Evolutionary conservation across 2,329 filamentous ascomycete genomes (phyloP).

Genomic region (Cladosporium sp.): DNA sequence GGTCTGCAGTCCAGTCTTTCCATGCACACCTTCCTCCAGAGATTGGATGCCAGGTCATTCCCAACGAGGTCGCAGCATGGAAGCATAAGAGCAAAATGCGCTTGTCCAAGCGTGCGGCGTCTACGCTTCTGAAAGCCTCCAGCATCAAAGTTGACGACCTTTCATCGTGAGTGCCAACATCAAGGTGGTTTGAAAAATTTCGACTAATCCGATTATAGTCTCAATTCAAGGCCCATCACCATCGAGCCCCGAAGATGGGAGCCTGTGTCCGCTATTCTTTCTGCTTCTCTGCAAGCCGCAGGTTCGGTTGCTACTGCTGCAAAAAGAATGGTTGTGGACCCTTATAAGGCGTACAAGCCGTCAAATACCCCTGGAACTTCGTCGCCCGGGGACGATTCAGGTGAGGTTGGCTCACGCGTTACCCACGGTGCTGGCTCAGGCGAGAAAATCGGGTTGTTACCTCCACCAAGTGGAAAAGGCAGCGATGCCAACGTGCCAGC

Average conservation of each 20-base stretch:
- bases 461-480: too few species aligned
- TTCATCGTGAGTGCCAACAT: conserved; percentile 61
- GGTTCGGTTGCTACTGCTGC: conserved; percentile 13
- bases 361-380: neutral
- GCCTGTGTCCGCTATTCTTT: conserved; percentile 27
- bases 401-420: too few species aligned
- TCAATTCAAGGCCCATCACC: conserved; percentile 21
- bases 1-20: conserved; percentile 65
- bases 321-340: conserved; percentile 64
- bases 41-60: conserved; percentile 65
- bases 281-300: conserved; percentile 15
- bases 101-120: conserved; percentile 59
- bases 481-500: too few species aligned
- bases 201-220: conserved; percentile 29
- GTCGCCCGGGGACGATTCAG: too few species aligned
- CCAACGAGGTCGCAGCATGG: conserved; percentile 66
- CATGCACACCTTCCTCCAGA: conserved; percentile 55
- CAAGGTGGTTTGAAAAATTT: too few species aligned
- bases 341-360: conserved; percentile 34
- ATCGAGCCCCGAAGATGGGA: conserved; percentile 36
- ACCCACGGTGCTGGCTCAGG: too few species aligned
- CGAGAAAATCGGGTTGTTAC: too few species aligned
- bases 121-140: conserved; percentile 51
- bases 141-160: conserved; percentile 54
- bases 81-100: conserved; percentile 56